Base-by-base conservation (phyloP, 2,329 filamentous ascomycete genomes). In the Scedosporium boydii region DNA sequence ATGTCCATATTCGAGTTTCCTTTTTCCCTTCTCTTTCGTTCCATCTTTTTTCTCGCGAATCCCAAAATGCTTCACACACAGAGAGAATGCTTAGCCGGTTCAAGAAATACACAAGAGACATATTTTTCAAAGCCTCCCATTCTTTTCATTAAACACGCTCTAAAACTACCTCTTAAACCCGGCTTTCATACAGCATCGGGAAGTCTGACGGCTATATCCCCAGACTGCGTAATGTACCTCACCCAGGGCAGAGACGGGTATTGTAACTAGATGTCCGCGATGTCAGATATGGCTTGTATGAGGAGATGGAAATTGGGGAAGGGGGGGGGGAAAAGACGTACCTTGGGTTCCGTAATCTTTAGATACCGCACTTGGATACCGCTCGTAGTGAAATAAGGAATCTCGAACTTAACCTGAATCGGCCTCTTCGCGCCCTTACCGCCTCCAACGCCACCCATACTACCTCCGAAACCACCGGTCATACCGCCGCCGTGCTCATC, bases 381-480 rank as follows among this genome's bases (percentile, higher is more conserved):
- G 77, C 90, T 96, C 3, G 96, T 99, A n/a, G 95, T 99, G 74
- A 99, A 99, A 78, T 99, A 99, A n/a, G 95, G 95, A 72, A 99
- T 99, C 80, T 99, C 95, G 74, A 99, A 99, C 80, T 99, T 99
- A 79, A 99, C 95, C 75, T 93, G 93, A 71, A 99, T 99, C 0
- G 95, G 95, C 68, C 95, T 82, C 82, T 98, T 99, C 63, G 85
- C 84, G 21, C 90, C 90, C 79, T 98, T 98, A 63, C 86, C 87
- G 4, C 86, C 82, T n/a, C 84, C 87, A 29, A 95, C 85, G 66
- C 93, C 93, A 64, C 93, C 93, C 93, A 97, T 97, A 73, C 91
- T 96, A 21, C 93, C 93, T 66, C 93, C 93, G 70, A 97, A 97
- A 0, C 93, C 93, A 70, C 93, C 93, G 68, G 93, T 98, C 93